Evolutionary conservation across 441 rosid species (phyloP), one percentile per base, ranked within the genome.

Genomic region (Adansonia rubrostipa): DNA sequence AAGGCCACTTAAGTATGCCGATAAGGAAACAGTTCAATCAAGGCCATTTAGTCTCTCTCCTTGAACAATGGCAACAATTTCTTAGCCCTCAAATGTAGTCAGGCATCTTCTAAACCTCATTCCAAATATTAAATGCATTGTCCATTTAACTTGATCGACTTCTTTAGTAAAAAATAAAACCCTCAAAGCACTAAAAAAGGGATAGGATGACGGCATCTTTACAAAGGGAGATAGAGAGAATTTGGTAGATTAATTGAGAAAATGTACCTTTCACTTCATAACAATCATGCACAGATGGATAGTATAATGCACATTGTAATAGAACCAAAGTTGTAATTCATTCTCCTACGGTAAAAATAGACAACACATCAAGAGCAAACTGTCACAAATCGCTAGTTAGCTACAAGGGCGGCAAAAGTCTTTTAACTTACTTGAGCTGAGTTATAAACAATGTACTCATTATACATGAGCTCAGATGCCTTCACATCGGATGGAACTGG

Each of bases 391-490:
- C 15, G 51, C 22, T 19, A 74, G 6, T 74, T 42, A 60, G 42
- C 77, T 13, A 44, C 13, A 44, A 3, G 14, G 40, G 36, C 11
- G 0, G 22, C 11, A 44, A 74, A 20, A 45, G 14, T 44, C 42
- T 14, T 13, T 20, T 14, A 68, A 86, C 91, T 90, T 88, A 96
- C 98, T 78, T 93, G 98, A 84, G 97, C 89, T 28, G 91, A 88
- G 74, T 91, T 74, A 82, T 94, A 94, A 79, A 96, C 99, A 65
- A 94, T 91, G 84, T 93, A 96, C 85, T 96, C 99, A 75, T 93
- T 96, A 76, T 94, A 92, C 97, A 92, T 92, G 78, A 96, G 90
- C 89, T 91, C 98, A 7, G 98, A 91, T 75, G 88, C 89, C 85
- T 74, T 91, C 77, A 88, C 88, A 73, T 80, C 89, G 3, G 97